Conservation (phyloP, 768 basidiomycete species). For the Boletus reticuloceps region DNA sequence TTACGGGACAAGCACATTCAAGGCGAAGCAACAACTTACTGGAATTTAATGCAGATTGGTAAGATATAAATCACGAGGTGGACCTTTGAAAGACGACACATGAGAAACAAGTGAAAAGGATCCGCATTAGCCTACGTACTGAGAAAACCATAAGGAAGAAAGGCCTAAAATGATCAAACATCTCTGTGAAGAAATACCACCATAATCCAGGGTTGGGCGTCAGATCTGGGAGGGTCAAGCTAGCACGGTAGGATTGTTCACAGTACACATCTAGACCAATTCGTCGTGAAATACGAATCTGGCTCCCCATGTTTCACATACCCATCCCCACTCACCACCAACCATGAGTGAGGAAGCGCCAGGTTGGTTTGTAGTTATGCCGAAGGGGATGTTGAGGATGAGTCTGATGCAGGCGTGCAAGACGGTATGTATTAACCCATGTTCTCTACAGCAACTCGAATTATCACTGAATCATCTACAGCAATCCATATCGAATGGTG, state of each 20-base stretch:
- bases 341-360: conserved; percentile 50
- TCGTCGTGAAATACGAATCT: conserved; percentile 44
- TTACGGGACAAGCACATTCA: not conserved
- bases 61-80: conserved; percentile 81
- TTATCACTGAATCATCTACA: no score
- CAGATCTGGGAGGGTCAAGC: conserved; percentile 80
- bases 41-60: conserved; percentile 87
- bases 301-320: conserved; percentile 80
- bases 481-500: no score
- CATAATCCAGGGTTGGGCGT: conserved; percentile 93
- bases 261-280: not conserved
- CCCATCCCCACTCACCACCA: conserved; percentile 65
- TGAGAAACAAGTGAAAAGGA: not conserved
- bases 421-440: no score
- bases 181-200: conserved; percentile 99
- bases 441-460: no score
- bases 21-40: conserved; percentile 42
- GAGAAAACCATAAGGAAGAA: conserved; percentile 96
- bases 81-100: conserved; percentile 42
- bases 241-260: conserved; percentile 28
- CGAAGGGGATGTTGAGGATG: no score
- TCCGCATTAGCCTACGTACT: conserved; percentile 43
- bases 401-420: no score
- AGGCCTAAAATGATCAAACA: conserved; percentile 96
- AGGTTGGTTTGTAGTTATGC: no score